Conservation (phyloP, 345 rosid species). For the Murraya koenigii region DNA sequence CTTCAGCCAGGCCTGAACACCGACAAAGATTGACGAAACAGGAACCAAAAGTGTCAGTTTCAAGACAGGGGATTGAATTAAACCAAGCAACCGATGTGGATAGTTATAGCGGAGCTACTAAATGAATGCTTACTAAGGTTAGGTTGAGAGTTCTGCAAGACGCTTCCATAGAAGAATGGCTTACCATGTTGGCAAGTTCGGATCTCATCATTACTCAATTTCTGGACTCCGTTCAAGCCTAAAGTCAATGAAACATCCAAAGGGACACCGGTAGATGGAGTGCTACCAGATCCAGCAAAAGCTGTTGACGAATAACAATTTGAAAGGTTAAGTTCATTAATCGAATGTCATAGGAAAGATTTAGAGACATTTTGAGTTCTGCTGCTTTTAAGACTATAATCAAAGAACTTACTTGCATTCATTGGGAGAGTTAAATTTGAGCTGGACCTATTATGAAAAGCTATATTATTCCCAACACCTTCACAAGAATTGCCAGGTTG, state of each 20-base stretch:
- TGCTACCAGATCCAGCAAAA: conserved; percentile 7
- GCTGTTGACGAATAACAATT: not conserved
- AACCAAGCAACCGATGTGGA: conserved; percentile 8
- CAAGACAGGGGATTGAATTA: conserved; percentile 9
- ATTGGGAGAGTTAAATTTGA: not conserved
- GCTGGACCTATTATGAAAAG: conserved; percentile 7
- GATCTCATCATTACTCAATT: conserved; percentile 9
- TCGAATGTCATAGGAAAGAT: not conserved
- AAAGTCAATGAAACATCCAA: conserved; percentile 11
- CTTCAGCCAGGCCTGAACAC: conserved; percentile 1
- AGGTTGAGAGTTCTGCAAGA: conserved; percentile 8
- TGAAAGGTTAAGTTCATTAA: conserved; percentile 9
- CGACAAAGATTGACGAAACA: conserved; percentile 5
- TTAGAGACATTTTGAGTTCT: conserved; percentile 9
- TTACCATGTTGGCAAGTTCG: conserved; percentile 3
- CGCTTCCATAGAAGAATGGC: conserved; percentile 2
- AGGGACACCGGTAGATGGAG: conserved; percentile 7
- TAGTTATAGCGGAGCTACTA: conserved; percentile 3
- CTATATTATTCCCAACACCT: not conserved
- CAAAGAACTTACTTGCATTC: conserved; percentile 15
- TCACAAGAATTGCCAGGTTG: conserved; percentile 15
- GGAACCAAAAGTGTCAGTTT: conserved; percentile 6
- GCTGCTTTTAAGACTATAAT: conserved; percentile 4
- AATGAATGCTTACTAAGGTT: conserved; percentile 18
- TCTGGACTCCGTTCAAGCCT: conserved; percentile 16